A percentile compares a stretch with the other conserved stretches of the same genome.
Evolutionary conservation across 352 stramenopile species (phyloP).

Genomic region (Globisporangium echinulatum): DNA sequence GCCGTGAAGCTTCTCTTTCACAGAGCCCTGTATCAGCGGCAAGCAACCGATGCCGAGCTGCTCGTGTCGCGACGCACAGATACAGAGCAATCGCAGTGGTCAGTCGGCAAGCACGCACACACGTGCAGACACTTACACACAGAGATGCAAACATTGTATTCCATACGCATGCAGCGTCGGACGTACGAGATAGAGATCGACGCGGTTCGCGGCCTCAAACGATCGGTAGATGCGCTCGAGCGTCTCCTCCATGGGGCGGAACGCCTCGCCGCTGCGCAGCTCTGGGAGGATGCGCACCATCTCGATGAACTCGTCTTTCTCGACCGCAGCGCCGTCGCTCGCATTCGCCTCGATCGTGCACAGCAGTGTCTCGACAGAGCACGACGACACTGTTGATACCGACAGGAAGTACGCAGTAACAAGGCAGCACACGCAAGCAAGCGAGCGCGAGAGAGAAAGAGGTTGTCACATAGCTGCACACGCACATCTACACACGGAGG

Average conservation of each 20-base stretch:
- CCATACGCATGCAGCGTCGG: background rate
- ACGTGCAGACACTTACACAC: background rate
- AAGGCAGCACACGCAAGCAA: background rate
- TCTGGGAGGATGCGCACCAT: conserved; percentile 47
- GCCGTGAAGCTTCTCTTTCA: conserved; percentile 48
- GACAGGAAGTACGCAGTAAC: too few species aligned
- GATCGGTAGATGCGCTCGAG: conserved; percentile 61
- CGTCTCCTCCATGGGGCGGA: conserved; percentile 54
- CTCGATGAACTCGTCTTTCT: conserved; percentile 54
- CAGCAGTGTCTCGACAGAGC: conserved; percentile 31
- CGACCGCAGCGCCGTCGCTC: conserved; percentile 15
- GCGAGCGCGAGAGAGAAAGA: background rate
- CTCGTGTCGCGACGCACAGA: background rate
- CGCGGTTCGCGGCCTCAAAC: conserved; percentile 49
- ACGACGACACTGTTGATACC: conserved; percentile 26
- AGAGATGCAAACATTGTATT: background rate
- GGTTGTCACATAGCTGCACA: too few species aligned
- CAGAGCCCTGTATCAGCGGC: conserved; percentile 39
- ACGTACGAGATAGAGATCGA: conserved; percentile 48
- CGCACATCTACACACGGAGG: background rate
- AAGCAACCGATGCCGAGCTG: conserved; percentile 54
- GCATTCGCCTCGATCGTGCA: conserved; percentile 28
- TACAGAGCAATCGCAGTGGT: background rate
- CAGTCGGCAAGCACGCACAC: background rate
- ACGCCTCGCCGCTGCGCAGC: conserved; percentile 51